phyloP scores from a whole-genome alignment of 2,329 filamentous ascomycete species.

The Fusarium stilboides region DNA sequence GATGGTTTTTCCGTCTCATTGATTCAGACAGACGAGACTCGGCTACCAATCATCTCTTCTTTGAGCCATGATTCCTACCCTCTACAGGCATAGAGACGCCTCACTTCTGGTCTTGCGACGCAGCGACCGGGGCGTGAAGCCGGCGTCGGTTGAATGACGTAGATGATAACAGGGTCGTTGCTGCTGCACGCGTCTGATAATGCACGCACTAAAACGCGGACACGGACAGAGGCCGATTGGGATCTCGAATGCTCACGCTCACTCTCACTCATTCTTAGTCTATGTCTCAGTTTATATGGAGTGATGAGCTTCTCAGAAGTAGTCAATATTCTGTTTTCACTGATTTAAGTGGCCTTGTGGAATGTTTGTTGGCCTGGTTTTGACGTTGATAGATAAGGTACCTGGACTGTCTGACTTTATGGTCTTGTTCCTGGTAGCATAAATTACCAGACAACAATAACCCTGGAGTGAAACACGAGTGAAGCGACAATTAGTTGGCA shows the following conservation, averaged over 20 bases:
- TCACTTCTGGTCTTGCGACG: neutral
- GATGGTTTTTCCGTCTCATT: slow-evolving; percentile 2
- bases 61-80: neutral
- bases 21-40: neutral
- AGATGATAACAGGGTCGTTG: slow-evolving; percentile 21
- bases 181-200: slow-evolving; percentile 35
- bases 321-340: neutral
- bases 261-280: neutral
- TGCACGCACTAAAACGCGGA: slow-evolving; percentile 42
- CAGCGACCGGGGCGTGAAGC: slow-evolving; percentile 4
- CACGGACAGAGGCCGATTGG: slow-evolving; percentile 27
- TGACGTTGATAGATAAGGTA: neutral
- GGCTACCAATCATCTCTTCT: neutral
- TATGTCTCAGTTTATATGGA: slow-evolving; percentile 8
- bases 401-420: neutral
- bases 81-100: neutral
- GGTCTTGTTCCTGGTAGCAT: neutral
- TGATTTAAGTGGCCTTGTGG: neutral
- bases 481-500: slow-evolving; percentile 18
- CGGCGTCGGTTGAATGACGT: slow-evolving; percentile 33
- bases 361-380: neutral
- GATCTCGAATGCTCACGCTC: slow-evolving; percentile 11
- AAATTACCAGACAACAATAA: slow-evolving; percentile 1
- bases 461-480: slow-evolving; percentile 25
- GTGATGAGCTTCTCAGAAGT: neutral